Conservation (phyloP, 192 early-diverging fungal species). For the Backusella parvicylindrica region DNA sequence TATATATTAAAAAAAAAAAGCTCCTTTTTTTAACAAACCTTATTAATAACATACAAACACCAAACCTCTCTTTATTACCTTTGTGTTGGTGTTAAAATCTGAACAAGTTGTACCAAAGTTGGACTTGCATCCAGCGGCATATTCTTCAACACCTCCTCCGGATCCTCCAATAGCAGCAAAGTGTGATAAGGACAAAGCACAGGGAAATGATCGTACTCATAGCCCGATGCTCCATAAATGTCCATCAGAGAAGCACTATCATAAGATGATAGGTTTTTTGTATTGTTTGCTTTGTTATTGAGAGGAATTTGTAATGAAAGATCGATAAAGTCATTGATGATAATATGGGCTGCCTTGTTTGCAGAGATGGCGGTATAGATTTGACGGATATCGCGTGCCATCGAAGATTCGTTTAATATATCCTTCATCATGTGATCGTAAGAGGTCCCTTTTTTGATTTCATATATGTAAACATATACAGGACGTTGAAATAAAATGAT, state of each 20-base stretch:
- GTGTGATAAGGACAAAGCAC: slow-evolving; percentile 86
- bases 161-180: slow-evolving; percentile 78
- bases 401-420: slow-evolving; percentile 52
- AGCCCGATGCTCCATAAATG: slow-evolving; percentile 38
- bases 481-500: no score
- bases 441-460: not conserved
- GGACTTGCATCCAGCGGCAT: slow-evolving; percentile 82
- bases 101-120: slow-evolving; percentile 84
- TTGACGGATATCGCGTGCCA: slow-evolving; percentile 60
- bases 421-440: slow-evolving; percentile 39
- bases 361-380: slow-evolving; percentile 54
- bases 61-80: slow-evolving; percentile 38
- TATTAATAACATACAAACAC: not conserved
- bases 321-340: slow-evolving; percentile 76
- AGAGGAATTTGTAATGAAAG: slow-evolving; percentile 66
- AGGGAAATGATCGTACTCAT: slow-evolving; percentile 68
- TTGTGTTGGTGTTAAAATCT: slow-evolving; percentile 82
- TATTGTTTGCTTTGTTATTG: slow-evolving; percentile 8
- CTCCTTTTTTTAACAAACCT: not conserved
- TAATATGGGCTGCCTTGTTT: slow-evolving; percentile 53
- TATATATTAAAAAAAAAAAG: not conserved
- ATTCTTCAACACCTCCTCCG: slow-evolving; percentile 71
- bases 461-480: no score
- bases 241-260: slow-evolving; percentile 24
- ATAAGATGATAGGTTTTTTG: not conserved